phyloP scores from a whole-genome alignment of 2,329 filamentous ascomycete genomes.

The Keithomyces neogunnii region DNA sequence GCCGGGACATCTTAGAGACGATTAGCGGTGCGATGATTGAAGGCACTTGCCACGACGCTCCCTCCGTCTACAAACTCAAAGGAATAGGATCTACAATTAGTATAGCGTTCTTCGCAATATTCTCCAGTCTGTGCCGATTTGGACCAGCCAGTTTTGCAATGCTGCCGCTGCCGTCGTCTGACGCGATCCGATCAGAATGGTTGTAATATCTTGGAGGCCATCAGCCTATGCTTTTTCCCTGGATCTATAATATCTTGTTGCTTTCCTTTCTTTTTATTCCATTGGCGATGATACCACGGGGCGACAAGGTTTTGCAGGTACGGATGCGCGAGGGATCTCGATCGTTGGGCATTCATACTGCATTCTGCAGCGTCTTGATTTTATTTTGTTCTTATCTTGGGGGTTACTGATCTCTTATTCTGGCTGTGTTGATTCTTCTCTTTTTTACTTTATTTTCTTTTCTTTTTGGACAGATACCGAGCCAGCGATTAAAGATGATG shows the following conservation, averaged over 20 bases:
- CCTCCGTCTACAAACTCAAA: background rate
- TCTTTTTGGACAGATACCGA: conserved; percentile 10
- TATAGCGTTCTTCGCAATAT: background rate
- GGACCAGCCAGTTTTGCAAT: background rate
- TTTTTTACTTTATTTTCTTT: conserved; percentile 9
- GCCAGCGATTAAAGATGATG: conserved; percentile 11
- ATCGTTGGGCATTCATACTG: conserved; percentile 7
- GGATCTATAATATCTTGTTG: conserved; percentile 8
- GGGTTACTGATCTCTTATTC: background rate
- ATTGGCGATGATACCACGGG: conserved; percentile 19
- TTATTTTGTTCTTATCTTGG: conserved; percentile 3
- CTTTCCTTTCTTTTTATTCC: conserved; percentile 6
- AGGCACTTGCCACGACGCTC: background rate
- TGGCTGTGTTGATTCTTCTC: conserved; percentile 7
- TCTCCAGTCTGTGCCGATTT: background rate
- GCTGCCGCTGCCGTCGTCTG: background rate
- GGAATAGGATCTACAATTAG: background rate
- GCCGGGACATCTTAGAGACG: conserved; percentile 14
- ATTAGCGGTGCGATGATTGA: conserved; percentile 5
- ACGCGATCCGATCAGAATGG: background rate
- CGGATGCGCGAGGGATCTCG: conserved; percentile 4
- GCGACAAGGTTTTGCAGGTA: conserved; percentile 7
- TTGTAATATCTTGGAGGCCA: conserved; percentile 4
- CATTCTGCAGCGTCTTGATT: conserved; percentile 9
- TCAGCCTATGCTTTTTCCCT: background rate